Conservation (phyloP, 129 eudicot species). For the Flaveria linearis region DNA sequence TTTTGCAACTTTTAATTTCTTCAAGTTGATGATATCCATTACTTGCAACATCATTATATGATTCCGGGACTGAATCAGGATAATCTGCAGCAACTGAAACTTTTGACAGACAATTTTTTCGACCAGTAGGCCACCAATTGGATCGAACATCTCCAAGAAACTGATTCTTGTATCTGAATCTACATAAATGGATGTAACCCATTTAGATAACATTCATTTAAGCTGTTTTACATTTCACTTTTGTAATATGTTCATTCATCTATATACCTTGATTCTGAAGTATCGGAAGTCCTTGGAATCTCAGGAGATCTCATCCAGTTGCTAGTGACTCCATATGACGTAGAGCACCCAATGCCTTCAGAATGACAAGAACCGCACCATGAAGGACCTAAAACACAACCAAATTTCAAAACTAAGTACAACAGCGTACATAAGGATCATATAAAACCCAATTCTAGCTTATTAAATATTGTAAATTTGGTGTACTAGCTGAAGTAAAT, state of each 20-base stretch:
- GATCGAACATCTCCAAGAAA: conserved; percentile 49
- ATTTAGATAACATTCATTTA: not conserved
- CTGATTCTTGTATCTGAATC: conserved; percentile 49
- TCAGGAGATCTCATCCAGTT: conserved; percentile 55
- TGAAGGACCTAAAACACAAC: conserved; percentile 44
- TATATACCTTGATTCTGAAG: conserved; percentile 51
- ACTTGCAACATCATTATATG: conserved; percentile 46
- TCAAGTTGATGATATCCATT: conserved; percentile 82
- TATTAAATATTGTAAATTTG: too few species aligned
- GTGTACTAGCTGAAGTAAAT: not conserved
- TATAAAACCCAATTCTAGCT: too few species aligned
- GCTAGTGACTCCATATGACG: conserved; percentile 53
- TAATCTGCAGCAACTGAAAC: conserved; percentile 76
- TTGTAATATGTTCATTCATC: not conserved
- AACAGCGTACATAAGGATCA: too few species aligned
- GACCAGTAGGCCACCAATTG: conserved; percentile 47
- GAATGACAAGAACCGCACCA: conserved; percentile 54
- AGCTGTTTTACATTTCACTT: conserved; percentile 3
- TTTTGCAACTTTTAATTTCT: conserved; percentile 55
- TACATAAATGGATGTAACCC: conserved; percentile 19
- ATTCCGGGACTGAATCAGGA: conserved; percentile 78
- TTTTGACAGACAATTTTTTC: conserved; percentile 42
- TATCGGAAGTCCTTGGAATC: conserved; percentile 40
- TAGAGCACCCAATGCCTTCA: conserved; percentile 65
- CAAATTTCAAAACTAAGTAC: not conserved